These are phyloP conservation scores for Leccinum arenicola DNA, from an alignment of 768 basidiomycete species.

Conservation along the genomic window DNA sequence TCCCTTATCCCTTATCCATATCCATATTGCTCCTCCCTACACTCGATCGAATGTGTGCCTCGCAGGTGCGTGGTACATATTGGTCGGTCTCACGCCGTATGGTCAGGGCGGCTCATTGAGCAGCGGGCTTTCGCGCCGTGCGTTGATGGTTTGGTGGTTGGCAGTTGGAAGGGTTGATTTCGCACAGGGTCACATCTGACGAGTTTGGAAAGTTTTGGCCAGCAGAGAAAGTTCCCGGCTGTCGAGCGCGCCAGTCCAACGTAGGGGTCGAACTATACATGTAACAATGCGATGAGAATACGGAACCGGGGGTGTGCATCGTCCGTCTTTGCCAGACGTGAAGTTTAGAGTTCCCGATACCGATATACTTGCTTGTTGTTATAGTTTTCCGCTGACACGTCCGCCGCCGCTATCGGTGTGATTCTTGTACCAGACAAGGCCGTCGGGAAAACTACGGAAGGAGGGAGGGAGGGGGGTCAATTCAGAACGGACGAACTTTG, in stretches of 20 bases:
- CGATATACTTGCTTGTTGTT: not conserved
- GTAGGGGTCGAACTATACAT: not conserved
- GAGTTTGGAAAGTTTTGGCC: not conserved
- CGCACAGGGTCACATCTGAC: not conserved
- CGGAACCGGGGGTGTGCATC: not conserved
- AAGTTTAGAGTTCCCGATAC: not conserved
- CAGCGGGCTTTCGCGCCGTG: not conserved
- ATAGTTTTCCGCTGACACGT: not conserved
- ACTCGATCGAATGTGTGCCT: not conserved
- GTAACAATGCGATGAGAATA: not conserved
- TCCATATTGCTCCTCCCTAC: not conserved
- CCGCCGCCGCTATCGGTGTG: not conserved
- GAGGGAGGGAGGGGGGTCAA: not conserved
- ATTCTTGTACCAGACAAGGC: not conserved
- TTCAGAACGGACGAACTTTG: not conserved
- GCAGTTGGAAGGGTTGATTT: not conserved
- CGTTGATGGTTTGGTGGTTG: not conserved
- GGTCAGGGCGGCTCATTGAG: not conserved
- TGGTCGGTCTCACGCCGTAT: not conserved
- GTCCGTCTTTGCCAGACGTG: not conserved
- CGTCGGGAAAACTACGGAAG: not conserved
- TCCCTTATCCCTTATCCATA: not conserved
- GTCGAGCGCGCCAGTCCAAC: not conserved
- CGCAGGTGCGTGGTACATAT: not conserved
- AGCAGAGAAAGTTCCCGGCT: not conserved